These are phyloP conservation scores for Zea luxurians DNA, from an alignment of 176 grass and related monocot genomes.

Conservation along the genomic window DNA sequence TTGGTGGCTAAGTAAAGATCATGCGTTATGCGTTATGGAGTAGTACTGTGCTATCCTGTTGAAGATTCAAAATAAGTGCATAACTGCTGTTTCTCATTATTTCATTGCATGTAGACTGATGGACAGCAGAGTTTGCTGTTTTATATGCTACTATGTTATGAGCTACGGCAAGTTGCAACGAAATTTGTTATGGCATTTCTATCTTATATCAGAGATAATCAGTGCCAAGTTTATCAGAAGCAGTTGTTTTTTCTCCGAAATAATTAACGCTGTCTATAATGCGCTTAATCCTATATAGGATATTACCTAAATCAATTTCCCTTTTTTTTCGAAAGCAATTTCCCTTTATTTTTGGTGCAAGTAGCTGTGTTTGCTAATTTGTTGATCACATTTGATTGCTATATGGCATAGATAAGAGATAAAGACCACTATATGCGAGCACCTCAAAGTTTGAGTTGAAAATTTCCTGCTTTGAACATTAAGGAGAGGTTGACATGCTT, in stretches of 20 bases:
- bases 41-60: neutral
- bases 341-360: neutral
- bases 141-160: neutral
- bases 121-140: neutral
- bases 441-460: neutral
- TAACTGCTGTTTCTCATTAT: neutral
- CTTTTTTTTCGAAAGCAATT: constrained; percentile 13
- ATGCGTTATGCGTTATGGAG: neutral
- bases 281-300: neutral
- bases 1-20: neutral
- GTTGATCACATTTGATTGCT: neutral
- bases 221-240: neutral
- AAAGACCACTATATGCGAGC: neutral
- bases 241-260: neutral
- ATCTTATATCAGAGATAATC: constrained; percentile 3
- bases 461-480: neutral
- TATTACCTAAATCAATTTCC: neutral
- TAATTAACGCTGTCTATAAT: neutral
- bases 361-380: constrained; percentile 17
- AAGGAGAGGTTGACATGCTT: neutral
- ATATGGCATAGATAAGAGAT: neutral
- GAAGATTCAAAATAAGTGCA: neutral
- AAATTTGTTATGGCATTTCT: neutral
- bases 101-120: constrained; percentile 10
- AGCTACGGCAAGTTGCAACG: constrained; percentile 14